phyloP scores from a whole-genome alignment of 371 early-diverging fungal species.

The Choanephora cucurbitarum region DNA sequence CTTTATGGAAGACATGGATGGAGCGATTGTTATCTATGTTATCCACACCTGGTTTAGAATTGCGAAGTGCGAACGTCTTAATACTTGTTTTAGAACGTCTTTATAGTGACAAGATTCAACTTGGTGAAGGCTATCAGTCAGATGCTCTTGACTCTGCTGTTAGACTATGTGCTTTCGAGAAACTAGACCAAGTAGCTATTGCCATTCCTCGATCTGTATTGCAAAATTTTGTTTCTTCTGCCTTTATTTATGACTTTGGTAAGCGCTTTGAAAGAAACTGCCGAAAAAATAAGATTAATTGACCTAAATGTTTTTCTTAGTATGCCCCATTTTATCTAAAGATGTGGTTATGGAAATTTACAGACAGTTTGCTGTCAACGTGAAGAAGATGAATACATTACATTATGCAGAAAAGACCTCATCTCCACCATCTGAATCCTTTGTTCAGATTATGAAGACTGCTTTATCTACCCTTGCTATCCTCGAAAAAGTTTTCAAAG shows the following conservation, averaged over 20 bases:
- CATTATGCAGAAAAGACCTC: conserved; percentile 12
- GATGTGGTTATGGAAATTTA: neutral
- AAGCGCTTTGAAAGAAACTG: too few relatives aligned
- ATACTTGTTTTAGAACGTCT: conserved; percentile 16
- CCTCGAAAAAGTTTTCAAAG: conserved; percentile 7
- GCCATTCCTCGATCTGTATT: conserved; percentile 17
- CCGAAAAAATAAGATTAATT: too few relatives aligned
- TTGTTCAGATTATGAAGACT: conserved; percentile 8
- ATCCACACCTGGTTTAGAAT: neutral
- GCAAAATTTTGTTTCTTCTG: conserved; percentile 18
- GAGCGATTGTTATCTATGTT: conserved; percentile 12
- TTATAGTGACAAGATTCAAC: conserved; percentile 6
- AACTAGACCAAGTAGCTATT: conserved; percentile 7
- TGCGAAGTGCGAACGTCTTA: conserved; percentile 13
- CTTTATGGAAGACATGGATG: conserved; percentile 23
- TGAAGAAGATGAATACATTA: conserved; percentile 16
- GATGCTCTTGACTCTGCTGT: conserved; percentile 12
- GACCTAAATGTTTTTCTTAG: too few relatives aligned
- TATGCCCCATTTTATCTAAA: conserved; percentile 12
- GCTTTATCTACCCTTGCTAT: conserved; percentile 25
- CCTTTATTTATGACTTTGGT: conserved; percentile 16
- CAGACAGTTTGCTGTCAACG: conserved; percentile 1
- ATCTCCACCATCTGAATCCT: conserved; percentile 12
- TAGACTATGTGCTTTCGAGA: neutral
- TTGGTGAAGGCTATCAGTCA: conserved; percentile 6